phyloP scores from a whole-genome alignment of 345 rosid species.

The Melaleuca alternifolia region DNA sequence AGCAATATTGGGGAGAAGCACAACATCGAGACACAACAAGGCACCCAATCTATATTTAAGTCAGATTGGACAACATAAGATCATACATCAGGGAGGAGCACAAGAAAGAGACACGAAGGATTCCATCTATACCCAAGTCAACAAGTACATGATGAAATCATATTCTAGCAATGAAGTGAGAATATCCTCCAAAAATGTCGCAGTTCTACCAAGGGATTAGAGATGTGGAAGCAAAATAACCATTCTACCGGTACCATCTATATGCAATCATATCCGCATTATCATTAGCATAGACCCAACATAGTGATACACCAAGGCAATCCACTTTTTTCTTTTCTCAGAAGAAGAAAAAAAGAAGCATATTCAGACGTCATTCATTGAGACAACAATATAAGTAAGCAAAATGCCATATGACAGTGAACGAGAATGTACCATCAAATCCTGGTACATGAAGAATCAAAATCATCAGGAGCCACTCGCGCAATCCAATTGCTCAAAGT shows the following conservation, averaged over 20 bases:
- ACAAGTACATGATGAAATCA: background rate
- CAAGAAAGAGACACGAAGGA: background rate
- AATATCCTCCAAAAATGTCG: background rate
- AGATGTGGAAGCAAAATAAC: background rate
- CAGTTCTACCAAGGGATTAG: background rate
- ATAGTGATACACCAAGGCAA: background rate
- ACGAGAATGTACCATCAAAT: slow-evolving; percentile 28
- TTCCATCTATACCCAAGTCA: background rate
- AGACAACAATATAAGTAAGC: background rate
- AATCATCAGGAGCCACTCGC: slow-evolving; percentile 91
- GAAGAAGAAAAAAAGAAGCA: background rate
- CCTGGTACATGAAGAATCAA: slow-evolving; percentile 81
- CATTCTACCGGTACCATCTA: background rate
- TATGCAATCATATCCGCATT: background rate
- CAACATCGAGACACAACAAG: background rate
- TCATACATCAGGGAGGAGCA: background rate
- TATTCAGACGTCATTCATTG: background rate
- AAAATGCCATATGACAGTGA: background rate
- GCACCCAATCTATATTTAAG: background rate
- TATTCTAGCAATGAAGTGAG: background rate
- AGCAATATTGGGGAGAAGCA: background rate
- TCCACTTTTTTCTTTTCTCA: background rate
- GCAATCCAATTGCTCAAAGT: slow-evolving; percentile 84
- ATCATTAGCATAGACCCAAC: background rate
- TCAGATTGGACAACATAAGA: background rate